A percentile compares a stretch with the other conserved stretches of the same genome.
phyloP scores from a whole-genome alignment of 768 basidiomycete species.

The Trametes coccinea region DNA sequence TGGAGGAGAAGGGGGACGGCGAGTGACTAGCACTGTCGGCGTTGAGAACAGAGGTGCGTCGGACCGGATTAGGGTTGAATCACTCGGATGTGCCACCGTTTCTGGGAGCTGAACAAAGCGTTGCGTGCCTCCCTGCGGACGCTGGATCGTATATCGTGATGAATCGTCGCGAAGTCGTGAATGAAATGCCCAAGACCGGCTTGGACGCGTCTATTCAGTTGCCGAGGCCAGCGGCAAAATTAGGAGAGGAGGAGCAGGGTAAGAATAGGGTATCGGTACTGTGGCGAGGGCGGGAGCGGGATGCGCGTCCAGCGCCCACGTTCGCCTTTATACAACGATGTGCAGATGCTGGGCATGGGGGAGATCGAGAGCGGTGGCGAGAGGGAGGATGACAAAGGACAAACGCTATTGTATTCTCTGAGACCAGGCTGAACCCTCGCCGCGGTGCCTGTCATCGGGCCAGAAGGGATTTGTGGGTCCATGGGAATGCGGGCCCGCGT shows the following conservation, averaged over 20 bases:
- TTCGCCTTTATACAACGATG: background rate
- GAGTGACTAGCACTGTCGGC: too few relatives aligned
- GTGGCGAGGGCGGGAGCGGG: background rate
- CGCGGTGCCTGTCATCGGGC: background rate
- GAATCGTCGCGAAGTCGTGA: background rate
- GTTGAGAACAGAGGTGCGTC: background rate
- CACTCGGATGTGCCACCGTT: background rate
- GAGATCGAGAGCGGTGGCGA: background rate
- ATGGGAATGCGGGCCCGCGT: background rate
- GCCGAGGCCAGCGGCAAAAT: conserved; percentile 12
- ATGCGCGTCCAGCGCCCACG: background rate
- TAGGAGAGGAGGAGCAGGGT: background rate
- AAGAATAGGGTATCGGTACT: background rate
- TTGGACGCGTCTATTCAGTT: conserved; percentile 1
- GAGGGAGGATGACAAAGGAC: background rate
- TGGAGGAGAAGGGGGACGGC: background rate
- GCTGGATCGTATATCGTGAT: background rate
- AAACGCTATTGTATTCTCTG: background rate
- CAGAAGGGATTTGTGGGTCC: conserved; percentile 2
- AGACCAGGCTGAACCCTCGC: background rate
- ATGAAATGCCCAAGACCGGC: background rate
- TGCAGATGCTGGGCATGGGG: too few relatives aligned
- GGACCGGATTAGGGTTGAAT: background rate
- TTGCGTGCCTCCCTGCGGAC: too few relatives aligned
- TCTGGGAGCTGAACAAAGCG: background rate